These are phyloP conservation scores for Globisporangium alternatum DNA, from an alignment of 352 stramenopile species.

Conservation along the genomic window DNA sequence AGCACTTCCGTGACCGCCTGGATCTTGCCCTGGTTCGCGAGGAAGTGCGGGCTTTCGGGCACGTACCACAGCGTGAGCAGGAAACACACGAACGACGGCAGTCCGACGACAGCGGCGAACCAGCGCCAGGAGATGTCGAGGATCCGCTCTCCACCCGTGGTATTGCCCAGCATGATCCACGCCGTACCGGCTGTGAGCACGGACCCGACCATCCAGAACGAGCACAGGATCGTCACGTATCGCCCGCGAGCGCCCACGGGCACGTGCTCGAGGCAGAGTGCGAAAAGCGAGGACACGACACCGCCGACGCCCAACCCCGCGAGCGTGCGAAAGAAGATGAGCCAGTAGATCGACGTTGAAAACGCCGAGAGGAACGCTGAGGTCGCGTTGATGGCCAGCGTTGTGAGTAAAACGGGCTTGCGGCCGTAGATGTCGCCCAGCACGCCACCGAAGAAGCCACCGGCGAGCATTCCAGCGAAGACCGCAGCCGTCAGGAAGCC, in stretches of 20 bases:
- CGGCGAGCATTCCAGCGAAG: conserved; percentile 87
- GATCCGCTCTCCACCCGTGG: conserved; percentile 52
- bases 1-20: conserved; percentile 50
- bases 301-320: conserved; percentile 78
- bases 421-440: conserved; percentile 81
- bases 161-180: conserved; percentile 85
- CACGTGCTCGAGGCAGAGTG: conserved; percentile 85
- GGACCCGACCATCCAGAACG: conserved; percentile 90
- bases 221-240: conserved; percentile 87
- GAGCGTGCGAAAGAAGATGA: conserved; percentile 73
- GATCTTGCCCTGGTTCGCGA: conserved; percentile 62
- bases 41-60: conserved; percentile 81
- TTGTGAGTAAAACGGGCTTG: conserved; percentile 70
- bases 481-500: conserved; percentile 85
- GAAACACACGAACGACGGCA: conserved; percentile 73
- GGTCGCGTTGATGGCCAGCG: conserved; percentile 76
- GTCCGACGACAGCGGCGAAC: conserved; percentile 71
- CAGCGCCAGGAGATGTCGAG: conserved; percentile 77
- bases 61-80: conserved; percentile 62
- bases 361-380: conserved; percentile 76
- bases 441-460: conserved; percentile 72
- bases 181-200: conserved; percentile 76
- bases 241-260: conserved; percentile 60
- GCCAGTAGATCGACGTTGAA: conserved; percentile 62
- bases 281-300: conserved; percentile 84